These are phyloP conservation scores for Crataegus laevigata DNA, from an alignment of 306 rosid species.

Conservation along the genomic window DNA sequence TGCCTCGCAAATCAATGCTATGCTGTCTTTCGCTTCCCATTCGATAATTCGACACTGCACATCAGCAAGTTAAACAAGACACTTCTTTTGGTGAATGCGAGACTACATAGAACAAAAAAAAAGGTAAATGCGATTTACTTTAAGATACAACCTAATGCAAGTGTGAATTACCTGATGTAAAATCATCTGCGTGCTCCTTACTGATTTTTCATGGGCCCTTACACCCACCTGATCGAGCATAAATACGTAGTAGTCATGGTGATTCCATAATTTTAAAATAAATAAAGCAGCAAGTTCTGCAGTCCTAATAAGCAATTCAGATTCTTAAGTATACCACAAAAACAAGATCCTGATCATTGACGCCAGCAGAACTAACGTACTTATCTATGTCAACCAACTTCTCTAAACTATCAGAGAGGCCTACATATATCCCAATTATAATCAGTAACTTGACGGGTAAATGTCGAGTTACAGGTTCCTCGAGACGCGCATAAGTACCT, in stretches of 20 bases:
- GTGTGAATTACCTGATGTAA: constrained; percentile 1
- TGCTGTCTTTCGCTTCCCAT: neutral
- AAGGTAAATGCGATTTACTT: neutral
- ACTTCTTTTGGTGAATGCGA: too few species aligned
- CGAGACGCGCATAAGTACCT: constrained; percentile 20
- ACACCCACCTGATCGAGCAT: neutral
- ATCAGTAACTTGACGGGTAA: constrained; percentile 12
- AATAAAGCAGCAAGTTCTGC: neutral
- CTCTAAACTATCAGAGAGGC: constrained; percentile 27
- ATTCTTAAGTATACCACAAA: constrained; percentile 22
- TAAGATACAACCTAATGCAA: neutral
- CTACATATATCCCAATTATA: constrained; percentile 6
- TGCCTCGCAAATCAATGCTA: constrained; percentile 4
- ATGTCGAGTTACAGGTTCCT: constrained; percentile 19
- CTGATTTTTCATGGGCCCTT: neutral
- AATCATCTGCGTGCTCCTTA: neutral
- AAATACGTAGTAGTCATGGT: neutral
- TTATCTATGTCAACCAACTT: constrained; percentile 26
- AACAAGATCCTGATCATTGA: constrained; percentile 10
- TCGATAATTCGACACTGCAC: neutral
- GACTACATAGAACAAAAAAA: too few species aligned
- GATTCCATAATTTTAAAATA: neutral
- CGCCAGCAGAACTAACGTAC: neutral
- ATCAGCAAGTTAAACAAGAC: neutral
- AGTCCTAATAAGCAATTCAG: neutral